Conservation (phyloP, 805 yeast genomes). For the Saturnispora silvae region DNA sequence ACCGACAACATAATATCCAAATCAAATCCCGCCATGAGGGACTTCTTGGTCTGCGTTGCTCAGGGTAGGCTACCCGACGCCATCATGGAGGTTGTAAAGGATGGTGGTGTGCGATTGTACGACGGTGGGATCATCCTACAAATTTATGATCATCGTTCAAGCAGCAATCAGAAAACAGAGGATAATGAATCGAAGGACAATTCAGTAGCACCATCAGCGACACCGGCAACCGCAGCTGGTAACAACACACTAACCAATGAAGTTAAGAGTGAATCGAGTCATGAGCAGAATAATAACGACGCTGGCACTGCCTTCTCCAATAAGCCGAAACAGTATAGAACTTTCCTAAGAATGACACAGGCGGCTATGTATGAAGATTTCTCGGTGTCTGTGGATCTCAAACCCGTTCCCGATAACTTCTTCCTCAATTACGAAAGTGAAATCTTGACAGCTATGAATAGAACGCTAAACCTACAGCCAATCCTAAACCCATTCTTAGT, state of each 20-base stretch:
- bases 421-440: constrained; percentile 85
- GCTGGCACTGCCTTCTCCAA: neutral
- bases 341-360: constrained; percentile 72
- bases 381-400: constrained; percentile 68
- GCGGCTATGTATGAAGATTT: constrained; percentile 76
- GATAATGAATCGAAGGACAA: neutral
- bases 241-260: neutral
- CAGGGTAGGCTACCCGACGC: constrained; percentile 81
- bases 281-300: neutral
- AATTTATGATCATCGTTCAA: constrained; percentile 74
- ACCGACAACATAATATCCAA: constrained; percentile 82
- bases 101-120: constrained; percentile 72
- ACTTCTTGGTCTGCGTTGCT: constrained; percentile 70
- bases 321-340: constrained; percentile 60
- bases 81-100: constrained; percentile 79
- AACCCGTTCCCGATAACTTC: constrained; percentile 68
- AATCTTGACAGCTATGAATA: constrained; percentile 62
- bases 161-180: constrained; percentile 14
- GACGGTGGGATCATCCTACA: constrained; percentile 85
- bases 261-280: neutral
- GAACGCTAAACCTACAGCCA: constrained; percentile 67
- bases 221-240: neutral
- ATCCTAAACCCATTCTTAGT: constrained; percentile 57
- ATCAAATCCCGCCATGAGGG: constrained; percentile 64
- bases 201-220: neutral